Evolutionary conservation across 495 filamentous ascomycete genomes (phyloP).

Genomic region (Aspergillus asperescens): DNA sequence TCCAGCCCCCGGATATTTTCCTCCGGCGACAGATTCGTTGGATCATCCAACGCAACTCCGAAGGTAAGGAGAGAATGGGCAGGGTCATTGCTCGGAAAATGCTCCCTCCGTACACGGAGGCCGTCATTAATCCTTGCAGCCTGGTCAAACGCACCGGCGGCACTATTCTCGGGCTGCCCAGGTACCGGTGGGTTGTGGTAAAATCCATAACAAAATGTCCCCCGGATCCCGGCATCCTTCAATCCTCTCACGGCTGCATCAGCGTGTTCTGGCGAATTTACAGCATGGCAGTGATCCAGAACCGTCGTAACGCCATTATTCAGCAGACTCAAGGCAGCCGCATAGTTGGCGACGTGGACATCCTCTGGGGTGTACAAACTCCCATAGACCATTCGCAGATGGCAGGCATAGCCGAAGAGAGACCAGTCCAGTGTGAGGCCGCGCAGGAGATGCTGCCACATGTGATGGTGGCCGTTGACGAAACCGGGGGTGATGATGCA

Average conservation of each 20-base stretch:
- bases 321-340: constrained; percentile 3
- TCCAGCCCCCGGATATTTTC: background rate
- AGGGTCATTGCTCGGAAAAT: background rate
- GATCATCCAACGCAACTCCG: background rate
- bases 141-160: background rate
- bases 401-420: background rate
- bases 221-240: constrained; percentile 6
- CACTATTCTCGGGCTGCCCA: background rate
- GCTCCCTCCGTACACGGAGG: background rate
- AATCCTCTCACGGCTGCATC: constrained; percentile 3
- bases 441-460: constrained; percentile 9
- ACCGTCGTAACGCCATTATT: constrained; percentile 8
- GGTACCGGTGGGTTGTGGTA: constrained; percentile 5
- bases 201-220: constrained; percentile 8
- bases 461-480: constrained; percentile 10
- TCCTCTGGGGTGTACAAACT: constrained; percentile 6
- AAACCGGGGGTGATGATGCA: constrained; percentile 9
- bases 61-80: constrained; percentile 1
- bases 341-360: constrained; percentile 7
- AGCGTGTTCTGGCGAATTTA: constrained; percentile 6
- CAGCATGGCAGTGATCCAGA: constrained; percentile 9
- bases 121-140: background rate
- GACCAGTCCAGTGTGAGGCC: constrained; percentile 6
- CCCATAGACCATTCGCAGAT: constrained; percentile 2
- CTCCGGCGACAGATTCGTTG: background rate